These are phyloP conservation scores for Nigrospora sphaerica DNA, from an alignment of 2,329 filamentous ascomycete species.

Conservation along the genomic window DNA sequence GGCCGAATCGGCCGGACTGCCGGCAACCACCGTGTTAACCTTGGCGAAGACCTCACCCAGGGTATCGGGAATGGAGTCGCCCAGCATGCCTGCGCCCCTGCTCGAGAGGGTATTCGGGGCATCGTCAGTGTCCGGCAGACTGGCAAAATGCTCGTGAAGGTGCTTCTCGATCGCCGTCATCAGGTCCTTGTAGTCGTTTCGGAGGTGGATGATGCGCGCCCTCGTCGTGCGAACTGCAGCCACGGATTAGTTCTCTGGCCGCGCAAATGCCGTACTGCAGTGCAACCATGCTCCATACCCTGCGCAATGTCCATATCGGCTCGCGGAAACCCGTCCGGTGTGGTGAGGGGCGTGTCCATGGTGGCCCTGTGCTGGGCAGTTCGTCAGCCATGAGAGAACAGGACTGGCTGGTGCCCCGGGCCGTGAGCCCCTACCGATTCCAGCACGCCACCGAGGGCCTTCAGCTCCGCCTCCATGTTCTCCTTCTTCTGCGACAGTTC, in stretches of 20 bases:
- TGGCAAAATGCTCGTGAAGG: constrained; percentile 88
- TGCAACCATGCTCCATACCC: constrained; percentile 46
- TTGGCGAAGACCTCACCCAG: constrained; percentile 65
- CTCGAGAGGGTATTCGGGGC: constrained; percentile 14
- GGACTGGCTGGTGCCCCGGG: constrained; percentile 2
- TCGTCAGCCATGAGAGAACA: background rate
- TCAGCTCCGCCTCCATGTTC: constrained; percentile 77
- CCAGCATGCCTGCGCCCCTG: constrained; percentile 16
- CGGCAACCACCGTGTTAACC: constrained; percentile 73
- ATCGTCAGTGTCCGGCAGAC: constrained; percentile 45
- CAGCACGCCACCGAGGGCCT: constrained; percentile 76
- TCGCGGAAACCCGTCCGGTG: constrained; percentile 84
- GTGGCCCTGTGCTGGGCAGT: constrained; percentile 71
- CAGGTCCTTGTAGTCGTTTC: constrained; percentile 88
- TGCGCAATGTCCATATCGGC: constrained; percentile 93
- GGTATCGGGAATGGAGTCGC: constrained; percentile 25
- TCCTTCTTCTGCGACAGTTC: constrained; percentile 84
- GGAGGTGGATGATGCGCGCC: constrained; percentile 78
- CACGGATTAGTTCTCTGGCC: constrained; percentile 4
- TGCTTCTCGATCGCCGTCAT: constrained; percentile 79
- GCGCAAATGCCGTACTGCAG: background rate
- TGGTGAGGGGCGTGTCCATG: constrained; percentile 85
- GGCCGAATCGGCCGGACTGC: constrained; percentile 75
- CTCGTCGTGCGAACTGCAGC: constrained; percentile 79
- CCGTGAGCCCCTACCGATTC: constrained; percentile 60